Evolutionary conservation across 129 eudicot species (phyloP).

Genomic region (Centaurea solstitialis): DNA sequence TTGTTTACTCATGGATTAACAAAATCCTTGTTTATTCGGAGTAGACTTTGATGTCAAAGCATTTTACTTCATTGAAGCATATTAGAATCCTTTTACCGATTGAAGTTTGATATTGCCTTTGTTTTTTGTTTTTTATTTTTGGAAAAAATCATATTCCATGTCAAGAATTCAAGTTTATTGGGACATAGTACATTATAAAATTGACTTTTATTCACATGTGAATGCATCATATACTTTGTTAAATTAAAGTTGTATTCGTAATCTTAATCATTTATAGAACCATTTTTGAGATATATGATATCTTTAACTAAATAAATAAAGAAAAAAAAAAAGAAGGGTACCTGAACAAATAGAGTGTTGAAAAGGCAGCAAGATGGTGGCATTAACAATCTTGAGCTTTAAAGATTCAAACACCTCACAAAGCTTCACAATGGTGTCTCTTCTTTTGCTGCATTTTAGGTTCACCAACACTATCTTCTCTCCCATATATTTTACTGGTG

Average conservation of each 20-base stretch:
- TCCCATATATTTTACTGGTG: slow-evolving; percentile 55
- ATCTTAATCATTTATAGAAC: not conserved
- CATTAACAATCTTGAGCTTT: slow-evolving; percentile 67
- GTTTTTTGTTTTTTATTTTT: too few relatives aligned
- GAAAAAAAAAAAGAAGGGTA: slow-evolving; percentile 11
- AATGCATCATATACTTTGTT: too few relatives aligned
- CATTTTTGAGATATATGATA: not conserved
- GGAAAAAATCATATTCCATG: not conserved
- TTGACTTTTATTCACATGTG: not conserved
- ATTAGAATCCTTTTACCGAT: too few relatives aligned
- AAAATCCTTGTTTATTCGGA: too few relatives aligned
- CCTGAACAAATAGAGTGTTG: slow-evolving; percentile 78
- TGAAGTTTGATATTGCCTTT: too few relatives aligned
- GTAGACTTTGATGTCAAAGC: too few relatives aligned
- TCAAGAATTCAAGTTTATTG: not conserved
- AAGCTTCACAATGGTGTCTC: slow-evolving; percentile 69
- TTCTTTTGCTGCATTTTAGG: slow-evolving; percentile 58
- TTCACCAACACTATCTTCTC: slow-evolving; percentile 65
- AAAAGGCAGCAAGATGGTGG: slow-evolving; percentile 56
- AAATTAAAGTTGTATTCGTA: not conserved
- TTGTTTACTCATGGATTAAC: too few relatives aligned
- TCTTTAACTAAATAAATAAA: not conserved
- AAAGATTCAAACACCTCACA: slow-evolving; percentile 78
- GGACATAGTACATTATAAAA: not conserved
- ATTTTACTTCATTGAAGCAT: too few relatives aligned